phyloP scores from a whole-genome alignment of 2,329 filamentous ascomycete genomes.

The Aotearoamyces nothofagi region DNA sequence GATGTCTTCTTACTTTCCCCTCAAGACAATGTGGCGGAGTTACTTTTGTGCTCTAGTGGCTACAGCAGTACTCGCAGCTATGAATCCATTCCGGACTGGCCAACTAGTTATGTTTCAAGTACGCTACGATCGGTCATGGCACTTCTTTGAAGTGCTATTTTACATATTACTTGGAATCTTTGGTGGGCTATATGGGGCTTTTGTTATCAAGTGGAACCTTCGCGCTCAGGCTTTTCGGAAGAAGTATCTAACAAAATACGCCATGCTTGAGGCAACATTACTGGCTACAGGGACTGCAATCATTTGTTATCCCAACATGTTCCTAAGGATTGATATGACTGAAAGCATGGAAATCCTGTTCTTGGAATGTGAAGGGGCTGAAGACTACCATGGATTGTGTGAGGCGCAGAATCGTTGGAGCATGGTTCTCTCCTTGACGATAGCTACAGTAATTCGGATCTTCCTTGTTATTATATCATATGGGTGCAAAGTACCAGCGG shows the following conservation, averaged over 20 bases:
- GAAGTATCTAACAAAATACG: conserved; percentile 73
- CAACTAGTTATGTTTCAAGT: conserved; percentile 99
- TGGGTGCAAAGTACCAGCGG: conserved; percentile 92
- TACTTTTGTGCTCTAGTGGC: conserved; percentile 96
- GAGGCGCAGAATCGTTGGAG: conserved; percentile 59
- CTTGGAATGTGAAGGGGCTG: conserved; percentile 74
- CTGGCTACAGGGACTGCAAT: conserved; percentile 74
- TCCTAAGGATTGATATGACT: conserved; percentile 94
- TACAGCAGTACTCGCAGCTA: conserved; percentile 78
- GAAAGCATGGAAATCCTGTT: conserved; percentile 99
- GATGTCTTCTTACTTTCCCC: conserved; percentile 90
- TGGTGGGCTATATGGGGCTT: conserved; percentile 85
- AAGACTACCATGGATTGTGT: conserved; percentile 84
- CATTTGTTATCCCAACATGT: conserved; percentile 94
- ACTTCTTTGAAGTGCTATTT: conserved; percentile 91
- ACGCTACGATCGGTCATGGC: conserved; percentile 88
- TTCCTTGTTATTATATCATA: conserved; percentile 91
- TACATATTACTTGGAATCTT: conserved; percentile 87
- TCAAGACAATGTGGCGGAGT: conserved; percentile 95
- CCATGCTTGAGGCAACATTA: conserved; percentile 73
- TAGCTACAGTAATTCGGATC: conserved; percentile 69
- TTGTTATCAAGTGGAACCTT: conserved; percentile 97
- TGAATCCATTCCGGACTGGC: conserved; percentile 95
- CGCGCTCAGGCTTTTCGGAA: conserved; percentile 85
- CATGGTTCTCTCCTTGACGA: conserved; percentile 62